Percentiles rank a stretch among this genome's conserved stretches.
Evolutionary conservation across 495 filamentous ascomycete genomes (phyloP).

Genomic region (Aspergillus incahuasiensis): DNA sequence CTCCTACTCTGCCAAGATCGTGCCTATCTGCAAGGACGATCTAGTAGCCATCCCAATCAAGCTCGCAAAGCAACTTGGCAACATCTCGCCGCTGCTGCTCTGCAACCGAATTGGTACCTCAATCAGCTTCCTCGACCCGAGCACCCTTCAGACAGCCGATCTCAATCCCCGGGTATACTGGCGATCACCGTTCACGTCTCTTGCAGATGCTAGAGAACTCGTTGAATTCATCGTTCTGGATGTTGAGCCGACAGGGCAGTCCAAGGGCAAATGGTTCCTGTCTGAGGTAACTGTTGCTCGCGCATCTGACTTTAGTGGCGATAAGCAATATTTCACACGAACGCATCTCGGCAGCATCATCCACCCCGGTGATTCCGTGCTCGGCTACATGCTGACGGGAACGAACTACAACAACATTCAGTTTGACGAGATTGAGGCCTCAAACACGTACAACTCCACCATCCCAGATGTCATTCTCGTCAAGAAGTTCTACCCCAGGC

Average conservation of each 20-base stretch:
- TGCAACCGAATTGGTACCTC: constrained; percentile 88
- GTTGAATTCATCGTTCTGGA: constrained; percentile 94
- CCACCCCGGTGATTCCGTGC: constrained; percentile 82
- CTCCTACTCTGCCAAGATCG: constrained; percentile 75
- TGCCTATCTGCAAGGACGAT: constrained; percentile 96
- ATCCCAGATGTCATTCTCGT: constrained; percentile 93
- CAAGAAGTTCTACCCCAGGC: constrained; percentile 90
- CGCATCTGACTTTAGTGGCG: constrained; percentile 82
- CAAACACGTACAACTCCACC: constrained; percentile 60
- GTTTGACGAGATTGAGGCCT: constrained; percentile 73
- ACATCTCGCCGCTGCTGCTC: constrained; percentile 75
- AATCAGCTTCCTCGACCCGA: constrained; percentile 84
- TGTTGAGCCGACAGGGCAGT: constrained; percentile 71
- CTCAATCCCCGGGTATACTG: constrained; percentile 77
- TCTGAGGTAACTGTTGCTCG: constrained; percentile 84
- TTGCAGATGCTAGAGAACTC: constrained; percentile 81
- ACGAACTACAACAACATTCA: constrained; percentile 86
- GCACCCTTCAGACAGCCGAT: constrained; percentile 85
- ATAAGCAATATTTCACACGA: constrained; percentile 77
- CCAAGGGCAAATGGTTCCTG: constrained; percentile 76
- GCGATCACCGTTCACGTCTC: constrained; percentile 74
- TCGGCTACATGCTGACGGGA: constrained; percentile 85
- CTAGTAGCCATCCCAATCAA: constrained; percentile 87
- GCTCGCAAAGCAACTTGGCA: constrained; percentile 76
- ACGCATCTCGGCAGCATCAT: constrained; percentile 88